Evolutionary conservation across 257 asterid genomes (phyloP).

Genomic region (Solanum chiquidenum): DNA sequence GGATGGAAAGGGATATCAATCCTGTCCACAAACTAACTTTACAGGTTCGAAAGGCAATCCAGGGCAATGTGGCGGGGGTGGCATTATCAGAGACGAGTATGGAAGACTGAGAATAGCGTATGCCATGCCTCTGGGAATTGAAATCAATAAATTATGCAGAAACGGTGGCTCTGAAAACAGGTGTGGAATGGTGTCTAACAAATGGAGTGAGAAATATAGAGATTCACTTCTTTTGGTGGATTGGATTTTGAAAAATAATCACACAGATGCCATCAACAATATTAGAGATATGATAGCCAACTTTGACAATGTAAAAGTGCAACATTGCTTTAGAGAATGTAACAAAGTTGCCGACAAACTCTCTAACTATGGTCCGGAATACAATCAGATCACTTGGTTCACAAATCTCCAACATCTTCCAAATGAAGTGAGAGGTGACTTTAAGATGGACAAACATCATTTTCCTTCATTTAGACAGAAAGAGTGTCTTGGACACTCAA

Average conservation of each 20-base stretch:
- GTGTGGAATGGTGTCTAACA: too few species aligned
- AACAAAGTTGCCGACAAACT: background rate
- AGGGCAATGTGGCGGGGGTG: background rate
- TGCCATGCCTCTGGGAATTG: background rate
- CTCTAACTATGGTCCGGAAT: background rate
- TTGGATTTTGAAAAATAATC: too few species aligned
- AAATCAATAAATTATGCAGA: background rate
- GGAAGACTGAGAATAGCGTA: background rate
- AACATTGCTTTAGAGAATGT: background rate
- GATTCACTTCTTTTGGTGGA: too few species aligned
- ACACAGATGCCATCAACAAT: too few species aligned
- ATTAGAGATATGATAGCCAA: too few species aligned
- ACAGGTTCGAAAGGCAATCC: background rate
- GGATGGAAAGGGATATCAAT: background rate
- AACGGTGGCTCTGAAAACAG: background rate
- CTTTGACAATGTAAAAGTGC: too few species aligned
- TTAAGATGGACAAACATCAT: background rate
- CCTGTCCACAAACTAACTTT: too few species aligned
- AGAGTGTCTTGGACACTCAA: too few species aligned
- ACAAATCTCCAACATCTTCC: background rate
- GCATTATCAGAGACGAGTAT: background rate
- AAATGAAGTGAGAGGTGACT: background rate
- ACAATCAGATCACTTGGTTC: background rate
- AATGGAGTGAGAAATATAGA: too few species aligned
- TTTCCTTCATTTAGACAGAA: too few species aligned